These are phyloP conservation scores for Paramecium primaurelia DNA, from an alignment of 73 alveolate species.

Conservation along the genomic window DNA sequence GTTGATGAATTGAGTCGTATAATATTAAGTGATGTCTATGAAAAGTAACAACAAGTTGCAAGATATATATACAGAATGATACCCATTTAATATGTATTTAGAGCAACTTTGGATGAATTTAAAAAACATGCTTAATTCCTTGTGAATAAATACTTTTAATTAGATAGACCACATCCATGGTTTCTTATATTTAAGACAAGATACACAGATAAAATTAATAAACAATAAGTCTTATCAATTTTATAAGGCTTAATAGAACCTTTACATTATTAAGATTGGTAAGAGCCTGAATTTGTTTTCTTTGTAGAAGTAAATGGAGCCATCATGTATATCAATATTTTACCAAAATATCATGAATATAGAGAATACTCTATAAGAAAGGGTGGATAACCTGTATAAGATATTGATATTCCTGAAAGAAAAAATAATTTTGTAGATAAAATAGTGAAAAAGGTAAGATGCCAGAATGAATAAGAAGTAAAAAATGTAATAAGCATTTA, in stretches of 20 bases:
- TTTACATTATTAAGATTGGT: constrained; percentile 2
- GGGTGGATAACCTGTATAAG: not conserved
- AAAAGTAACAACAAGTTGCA: not conserved
- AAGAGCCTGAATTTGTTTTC: constrained; percentile 40
- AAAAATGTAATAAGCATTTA: not conserved
- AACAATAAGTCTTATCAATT: not conserved
- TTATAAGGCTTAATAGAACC: not conserved
- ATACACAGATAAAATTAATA: not conserved
- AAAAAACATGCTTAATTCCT: not conserved
- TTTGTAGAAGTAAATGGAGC: constrained; percentile 46
- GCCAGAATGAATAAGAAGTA: not conserved
- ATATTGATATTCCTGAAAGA: not conserved
- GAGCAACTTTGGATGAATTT: constrained; percentile 1
- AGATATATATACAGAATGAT: not conserved
- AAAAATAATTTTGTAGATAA: not conserved
- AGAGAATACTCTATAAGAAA: not conserved
- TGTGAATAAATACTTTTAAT: not conserved
- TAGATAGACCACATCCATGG: constrained; percentile 26
- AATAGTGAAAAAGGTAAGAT: not conserved
- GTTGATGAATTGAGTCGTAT: not conserved
- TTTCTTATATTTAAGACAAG: not conserved
- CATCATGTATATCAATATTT: not conserved
- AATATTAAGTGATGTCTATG: not conserved
- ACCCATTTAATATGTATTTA: constrained; percentile 17
- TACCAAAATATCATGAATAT: constrained; percentile 3